phyloP scores from a whole-genome alignment of 257 asterid species.

The Echites panduratus region DNA sequence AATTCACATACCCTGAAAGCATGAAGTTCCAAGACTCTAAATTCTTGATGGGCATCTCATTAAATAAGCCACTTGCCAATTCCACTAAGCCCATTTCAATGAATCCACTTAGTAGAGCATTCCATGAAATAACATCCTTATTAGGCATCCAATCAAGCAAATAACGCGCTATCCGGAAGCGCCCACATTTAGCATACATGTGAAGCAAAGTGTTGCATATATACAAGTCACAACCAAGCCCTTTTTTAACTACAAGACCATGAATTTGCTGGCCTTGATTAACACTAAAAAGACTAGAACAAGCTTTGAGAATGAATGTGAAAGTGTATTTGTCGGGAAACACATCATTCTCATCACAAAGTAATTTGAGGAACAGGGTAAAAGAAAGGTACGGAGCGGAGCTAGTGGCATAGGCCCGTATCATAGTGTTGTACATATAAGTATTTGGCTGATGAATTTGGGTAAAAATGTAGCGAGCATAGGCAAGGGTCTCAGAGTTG shows the following conservation, averaged over 20 bases:
- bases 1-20: constrained; percentile 28
- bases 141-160: constrained; percentile 24
- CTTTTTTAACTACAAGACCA: constrained; percentile 23
- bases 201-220: constrained; percentile 30
- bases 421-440: constrained; percentile 31
- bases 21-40: constrained; percentile 39
- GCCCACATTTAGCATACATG: constrained; percentile 30
- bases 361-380: constrained; percentile 25
- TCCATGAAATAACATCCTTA: constrained; percentile 29
- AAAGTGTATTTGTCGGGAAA: constrained; percentile 31
- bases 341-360: constrained; percentile 13
- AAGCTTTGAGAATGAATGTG: constrained; percentile 37
- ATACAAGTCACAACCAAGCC: constrained; percentile 25
- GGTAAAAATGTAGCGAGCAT: constrained; percentile 28
- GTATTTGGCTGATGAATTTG: constrained; percentile 26
- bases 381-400: constrained; percentile 22
- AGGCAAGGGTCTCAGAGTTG: constrained; percentile 20
- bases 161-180: constrained; percentile 23
- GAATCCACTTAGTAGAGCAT: constrained; percentile 29
- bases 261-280: constrained; percentile 29
- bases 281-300: constrained; percentile 22
- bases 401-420: constrained; percentile 27
- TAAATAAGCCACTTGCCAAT: constrained; percentile 20
- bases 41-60: constrained; percentile 35
- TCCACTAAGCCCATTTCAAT: constrained; percentile 30